Base-by-base conservation (phyloP, 495 filamentous ascomycete genomes). In the Penicillium egyptiacum region DNA sequence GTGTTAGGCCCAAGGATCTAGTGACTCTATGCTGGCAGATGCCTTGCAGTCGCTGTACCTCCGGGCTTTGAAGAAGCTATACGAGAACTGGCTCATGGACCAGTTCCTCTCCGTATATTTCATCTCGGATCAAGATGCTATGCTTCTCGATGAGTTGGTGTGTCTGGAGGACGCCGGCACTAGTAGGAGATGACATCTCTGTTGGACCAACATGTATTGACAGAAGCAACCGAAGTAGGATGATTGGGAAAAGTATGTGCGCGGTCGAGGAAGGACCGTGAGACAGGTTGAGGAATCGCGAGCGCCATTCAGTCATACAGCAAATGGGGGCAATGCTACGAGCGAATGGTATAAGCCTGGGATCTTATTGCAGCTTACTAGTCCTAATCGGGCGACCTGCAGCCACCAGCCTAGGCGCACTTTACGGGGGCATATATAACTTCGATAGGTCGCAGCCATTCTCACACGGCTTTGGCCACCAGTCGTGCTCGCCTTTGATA, bases 21-120 rank as follows among this genome's bases (percentile, higher is more conserved):
- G 71, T 74, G 14, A 76, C 58, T n/a, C 75, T 73, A 46, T 74
- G 65, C 53, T 76, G 73, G 42, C 64, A 65, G 53, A 78, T 64
- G 7, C 71, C 73, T 54, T 60, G 56, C 2, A 78, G 69, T 16
- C 75, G 75, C 12, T 48, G 51, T 10, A 78, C 50, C 25, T 67
- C 67, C 0, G 67, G 65, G 49, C 58, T 69, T 57, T 65, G 68
- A 11, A 78, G 65, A 23, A 78, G 72, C 9, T 74, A 65, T 14
- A 70, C 54, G 37, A 78, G 70, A 6, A 75, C 63, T 1, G 72
- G 70, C 45, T 75, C 74, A 2, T 58, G 51, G 46, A 77, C 62
- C 11, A 39, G 45, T 26, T 74, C 61, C 31, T 61, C 54, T 39
- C 74, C 74, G 50, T 77, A 75, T 25, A 77, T 66, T 30, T 65